Evolutionary conservation across 108 stramenopile species (phyloP).

Genomic region (Halocafeteria seosinensis): DNA sequence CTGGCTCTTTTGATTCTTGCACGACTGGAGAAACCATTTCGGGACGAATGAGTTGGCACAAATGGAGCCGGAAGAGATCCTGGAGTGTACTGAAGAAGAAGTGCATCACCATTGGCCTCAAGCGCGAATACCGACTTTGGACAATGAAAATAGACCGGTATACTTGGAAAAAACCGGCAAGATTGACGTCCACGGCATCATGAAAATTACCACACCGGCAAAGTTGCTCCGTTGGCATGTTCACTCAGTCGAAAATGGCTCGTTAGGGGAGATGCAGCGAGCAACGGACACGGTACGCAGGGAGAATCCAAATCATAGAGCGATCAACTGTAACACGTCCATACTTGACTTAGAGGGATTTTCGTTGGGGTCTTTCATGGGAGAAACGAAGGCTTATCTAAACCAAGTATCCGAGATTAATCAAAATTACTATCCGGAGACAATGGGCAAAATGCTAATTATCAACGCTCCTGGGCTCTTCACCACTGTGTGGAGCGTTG

Average conservation of each 20-base stretch:
- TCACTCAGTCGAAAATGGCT: background rate
- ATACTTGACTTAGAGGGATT: conserved; percentile 8
- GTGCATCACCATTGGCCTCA: background rate
- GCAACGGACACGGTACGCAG: conserved; percentile 12
- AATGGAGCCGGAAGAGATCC: background rate
- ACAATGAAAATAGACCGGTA: background rate
- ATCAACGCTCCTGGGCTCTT: conserved; percentile 17
- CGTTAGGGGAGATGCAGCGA: background rate
- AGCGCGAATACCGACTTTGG: background rate
- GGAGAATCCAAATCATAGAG: too few relatives aligned
- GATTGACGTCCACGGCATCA: conserved; percentile 2
- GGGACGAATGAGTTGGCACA: background rate
- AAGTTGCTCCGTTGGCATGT: conserved; percentile 4
- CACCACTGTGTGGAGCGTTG: conserved; percentile 7
- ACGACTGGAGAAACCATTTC: background rate
- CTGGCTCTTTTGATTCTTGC: background rate
- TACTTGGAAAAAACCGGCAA: conserved; percentile 9
- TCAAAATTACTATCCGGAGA: conserved; percentile 18
- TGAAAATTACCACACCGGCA: background rate
- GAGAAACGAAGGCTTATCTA: background rate
- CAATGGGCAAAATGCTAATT: conserved; percentile 10
- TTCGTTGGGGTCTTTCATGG: conserved; percentile 5
- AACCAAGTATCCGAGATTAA: conserved; percentile 1
- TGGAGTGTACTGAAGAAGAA: background rate
- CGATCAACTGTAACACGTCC: background rate